Percentiles rank a stretch among this genome's conserved stretches.
Evolutionary conservation across 2,329 filamentous ascomycete species (phyloP).

Genomic region (Neonectria neomacrospora): DNA sequence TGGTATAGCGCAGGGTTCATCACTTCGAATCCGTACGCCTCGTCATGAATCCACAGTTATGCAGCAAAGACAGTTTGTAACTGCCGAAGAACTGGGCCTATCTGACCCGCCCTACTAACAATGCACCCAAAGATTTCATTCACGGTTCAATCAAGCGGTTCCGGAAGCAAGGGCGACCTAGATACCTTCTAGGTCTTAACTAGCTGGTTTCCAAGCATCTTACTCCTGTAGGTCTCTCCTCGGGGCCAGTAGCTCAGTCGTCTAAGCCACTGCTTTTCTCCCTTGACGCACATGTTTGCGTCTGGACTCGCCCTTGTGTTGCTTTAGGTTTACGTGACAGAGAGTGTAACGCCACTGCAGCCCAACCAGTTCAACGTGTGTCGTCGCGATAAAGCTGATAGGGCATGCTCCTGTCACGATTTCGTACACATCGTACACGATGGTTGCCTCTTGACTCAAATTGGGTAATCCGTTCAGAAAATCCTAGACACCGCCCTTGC

Average conservation of each 20-base stretch:
- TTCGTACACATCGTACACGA: neutral
- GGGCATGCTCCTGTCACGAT: slow-evolving; percentile 4
- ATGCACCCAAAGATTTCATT: slow-evolving; percentile 15
- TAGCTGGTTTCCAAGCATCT: neutral
- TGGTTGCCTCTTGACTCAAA: neutral
- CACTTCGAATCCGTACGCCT: slow-evolving; percentile 2
- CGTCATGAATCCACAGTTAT: slow-evolving; percentile 7
- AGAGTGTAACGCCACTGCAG: slow-evolving; percentile 5
- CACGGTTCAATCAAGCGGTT: slow-evolving; percentile 6
- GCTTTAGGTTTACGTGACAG: neutral
- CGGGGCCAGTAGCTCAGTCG: slow-evolving; percentile 11
- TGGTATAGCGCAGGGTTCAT: slow-evolving; percentile 14
- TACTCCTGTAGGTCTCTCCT: slow-evolving; percentile 16
- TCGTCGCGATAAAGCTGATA: slow-evolving; percentile 7
- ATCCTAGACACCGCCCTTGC: neutral
- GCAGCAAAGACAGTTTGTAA: neutral
- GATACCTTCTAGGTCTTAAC: slow-evolving; percentile 10
- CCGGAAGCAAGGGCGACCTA: slow-evolving; percentile 20
- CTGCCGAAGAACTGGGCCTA: neutral
- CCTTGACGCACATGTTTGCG: slow-evolving; percentile 1
- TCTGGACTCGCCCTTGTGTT: slow-evolving; percentile 6
- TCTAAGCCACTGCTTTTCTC: neutral
- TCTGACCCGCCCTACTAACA: slow-evolving; percentile 11
- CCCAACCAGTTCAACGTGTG: slow-evolving; percentile 21
- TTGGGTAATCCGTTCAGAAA: neutral